phyloP scores from a whole-genome alignment of 257 asterid species.

The Pogostemon cablin region DNA sequence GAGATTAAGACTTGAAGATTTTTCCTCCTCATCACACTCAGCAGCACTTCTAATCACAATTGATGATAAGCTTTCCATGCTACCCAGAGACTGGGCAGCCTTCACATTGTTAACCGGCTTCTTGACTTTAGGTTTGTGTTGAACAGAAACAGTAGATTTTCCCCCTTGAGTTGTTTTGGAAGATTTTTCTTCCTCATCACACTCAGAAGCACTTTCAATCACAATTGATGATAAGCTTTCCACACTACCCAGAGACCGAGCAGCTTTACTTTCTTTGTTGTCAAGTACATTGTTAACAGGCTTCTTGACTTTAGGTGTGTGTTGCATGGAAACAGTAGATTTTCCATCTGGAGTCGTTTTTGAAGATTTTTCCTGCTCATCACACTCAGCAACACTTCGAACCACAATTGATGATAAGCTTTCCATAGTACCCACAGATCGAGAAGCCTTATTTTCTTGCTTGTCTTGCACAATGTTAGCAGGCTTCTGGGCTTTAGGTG shows the following conservation, averaged over 20 bases:
- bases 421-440: constrained; percentile 35
- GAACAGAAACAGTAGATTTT: constrained; percentile 35
- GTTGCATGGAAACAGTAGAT: constrained; percentile 33
- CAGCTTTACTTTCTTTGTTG: constrained; percentile 47
- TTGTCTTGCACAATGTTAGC: constrained; percentile 35
- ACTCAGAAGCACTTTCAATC: constrained; percentile 83
- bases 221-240: constrained; percentile 49
- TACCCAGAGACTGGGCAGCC: constrained; percentile 36
- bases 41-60: constrained; percentile 79
- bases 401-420: constrained; percentile 57
- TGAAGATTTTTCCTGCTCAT: constrained; percentile 59
- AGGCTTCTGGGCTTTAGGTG: constrained; percentile 46
- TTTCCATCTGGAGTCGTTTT: constrained; percentile 35
- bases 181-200: constrained; percentile 65
- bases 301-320: constrained; percentile 45
- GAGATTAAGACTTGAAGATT: constrained; percentile 30
- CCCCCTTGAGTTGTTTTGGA: constrained; percentile 35
- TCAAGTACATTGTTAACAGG: constrained; percentile 36
- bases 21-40: constrained; percentile 75
- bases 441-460: constrained; percentile 47
- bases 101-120: constrained; percentile 41
- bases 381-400: constrained; percentile 89
- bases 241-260: constrained; percentile 35
- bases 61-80: constrained; percentile 43
- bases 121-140: constrained; percentile 43